Percentiles rank a stretch among this genome's conserved stretches.
Evolutionary conservation across 305 asterid species (phyloP).

Genomic region (Vinca major): DNA sequence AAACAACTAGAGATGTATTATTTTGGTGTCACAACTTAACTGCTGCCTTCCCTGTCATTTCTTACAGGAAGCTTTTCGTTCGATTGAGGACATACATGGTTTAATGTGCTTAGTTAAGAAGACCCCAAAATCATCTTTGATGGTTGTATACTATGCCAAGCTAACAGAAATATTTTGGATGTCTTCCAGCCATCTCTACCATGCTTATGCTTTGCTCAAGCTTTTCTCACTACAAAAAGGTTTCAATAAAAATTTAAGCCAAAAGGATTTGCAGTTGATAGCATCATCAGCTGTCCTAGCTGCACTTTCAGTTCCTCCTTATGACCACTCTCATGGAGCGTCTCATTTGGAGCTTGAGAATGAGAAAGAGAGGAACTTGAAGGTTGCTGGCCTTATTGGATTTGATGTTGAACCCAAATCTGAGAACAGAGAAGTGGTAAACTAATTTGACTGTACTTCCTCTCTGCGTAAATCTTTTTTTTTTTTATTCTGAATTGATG

Average conservation of each 20-base stretch:
- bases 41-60: background rate
- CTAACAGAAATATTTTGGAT: slow-evolving; percentile 87
- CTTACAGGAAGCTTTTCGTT: slow-evolving; percentile 76
- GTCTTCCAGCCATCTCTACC: slow-evolving; percentile 78
- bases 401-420: slow-evolving; percentile 62
- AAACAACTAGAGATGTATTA: background rate
- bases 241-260: slow-evolving; percentile 75
- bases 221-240: slow-evolving; percentile 86
- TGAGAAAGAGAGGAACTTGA: slow-evolving; percentile 65
- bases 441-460: slow-evolving; percentile 8
- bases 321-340: slow-evolving; percentile 62
- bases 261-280: slow-evolving; percentile 80
- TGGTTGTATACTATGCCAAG: slow-evolving; percentile 88
- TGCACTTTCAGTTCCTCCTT: slow-evolving; percentile 83
- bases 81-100: slow-evolving; percentile 83
- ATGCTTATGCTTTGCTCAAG: slow-evolving; percentile 96
- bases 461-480: background rate
- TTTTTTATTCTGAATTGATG: slow-evolving; percentile 8
- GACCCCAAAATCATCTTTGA: slow-evolving; percentile 68
- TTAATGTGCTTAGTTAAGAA: slow-evolving; percentile 84
- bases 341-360: slow-evolving; percentile 87
- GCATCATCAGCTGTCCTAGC: slow-evolving; percentile 93
- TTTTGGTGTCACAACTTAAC: slow-evolving; percentile 2
- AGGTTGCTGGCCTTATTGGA: slow-evolving; percentile 72
- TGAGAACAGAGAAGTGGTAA: slow-evolving; percentile 77